Conservation (phyloP, 2,329 filamentous ascomycete genomes). For the Elsinoe fawcettii region DNA sequence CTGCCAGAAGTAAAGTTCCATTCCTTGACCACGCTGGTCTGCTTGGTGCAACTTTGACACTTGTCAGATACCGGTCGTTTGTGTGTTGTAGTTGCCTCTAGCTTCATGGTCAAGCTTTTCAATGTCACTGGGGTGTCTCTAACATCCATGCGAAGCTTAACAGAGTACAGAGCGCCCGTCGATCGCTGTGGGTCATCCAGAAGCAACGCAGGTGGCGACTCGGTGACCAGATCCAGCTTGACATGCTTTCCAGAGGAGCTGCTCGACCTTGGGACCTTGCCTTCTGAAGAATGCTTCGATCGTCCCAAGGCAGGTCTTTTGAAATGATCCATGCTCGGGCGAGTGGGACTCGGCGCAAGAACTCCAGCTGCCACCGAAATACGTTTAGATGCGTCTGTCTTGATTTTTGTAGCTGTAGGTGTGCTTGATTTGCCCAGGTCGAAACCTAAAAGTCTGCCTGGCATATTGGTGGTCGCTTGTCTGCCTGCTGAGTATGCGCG, state of each 20-base stretch:
- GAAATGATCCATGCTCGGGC: conserved; percentile 29
- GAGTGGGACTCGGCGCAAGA: conserved; percentile 14
- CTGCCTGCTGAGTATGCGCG: background rate
- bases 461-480: conserved; percentile 23
- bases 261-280: conserved; percentile 23
- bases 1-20: conserved; percentile 66
- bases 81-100: conserved; percentile 63
- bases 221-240: conserved; percentile 57
- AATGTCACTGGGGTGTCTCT: conserved; percentile 57
- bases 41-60: conserved; percentile 67
- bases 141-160: conserved; percentile 68
- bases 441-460: conserved; percentile 28
- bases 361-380: conserved; percentile 17
- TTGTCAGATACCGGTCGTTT: conserved; percentile 75
- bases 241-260: conserved; percentile 33
- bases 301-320: conserved; percentile 26
- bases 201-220: conserved; percentile 80
- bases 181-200: conserved; percentile 68
- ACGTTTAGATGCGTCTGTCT: conserved; percentile 18
- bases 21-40: conserved; percentile 64
- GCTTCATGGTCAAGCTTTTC: conserved; percentile 62
- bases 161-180: conserved; percentile 76
- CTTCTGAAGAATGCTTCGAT: conserved; percentile 18
- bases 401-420: conserved; percentile 17
- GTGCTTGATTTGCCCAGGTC: conserved; percentile 22